Conservation (phyloP, 2,329 filamentous ascomycete genomes). For the Monilinia vaccinii-corymbosi region DNA sequence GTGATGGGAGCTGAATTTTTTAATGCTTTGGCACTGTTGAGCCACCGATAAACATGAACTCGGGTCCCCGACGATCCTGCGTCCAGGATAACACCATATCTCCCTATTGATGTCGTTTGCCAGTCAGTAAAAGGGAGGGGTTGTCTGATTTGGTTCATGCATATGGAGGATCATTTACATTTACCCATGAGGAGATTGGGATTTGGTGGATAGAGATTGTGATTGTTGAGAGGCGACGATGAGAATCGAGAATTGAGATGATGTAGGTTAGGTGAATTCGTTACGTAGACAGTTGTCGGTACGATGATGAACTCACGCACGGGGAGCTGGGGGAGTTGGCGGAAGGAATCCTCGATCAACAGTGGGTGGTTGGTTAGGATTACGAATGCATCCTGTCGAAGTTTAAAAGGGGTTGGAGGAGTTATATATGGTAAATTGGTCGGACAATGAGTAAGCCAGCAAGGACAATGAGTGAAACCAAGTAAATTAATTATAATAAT, state of each 20-base stretch:
- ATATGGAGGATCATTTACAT: constrained; percentile 6
- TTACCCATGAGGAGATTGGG: constrained; percentile 8
- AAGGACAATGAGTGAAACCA: too few relatives aligned
- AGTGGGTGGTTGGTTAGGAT: not conserved
- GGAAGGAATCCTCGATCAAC: not conserved
- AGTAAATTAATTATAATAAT: too few relatives aligned
- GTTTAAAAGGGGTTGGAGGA: not conserved
- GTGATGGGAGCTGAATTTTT: constrained; percentile 50
- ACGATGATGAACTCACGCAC: not conserved
- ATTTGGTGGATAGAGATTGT: not conserved
- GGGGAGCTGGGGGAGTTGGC: too few relatives aligned
- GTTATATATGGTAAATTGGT: not conserved
- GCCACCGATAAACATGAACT: constrained; percentile 90
- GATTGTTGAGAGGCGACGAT: too few relatives aligned
- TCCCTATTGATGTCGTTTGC: constrained; percentile 26
- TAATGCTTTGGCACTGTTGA: constrained; percentile 61
- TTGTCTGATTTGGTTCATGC: too few relatives aligned
- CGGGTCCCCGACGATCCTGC: constrained; percentile 96
- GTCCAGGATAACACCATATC: constrained; percentile 93
- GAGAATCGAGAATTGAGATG: not conserved
- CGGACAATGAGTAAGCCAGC: not conserved
- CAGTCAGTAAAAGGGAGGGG: not conserved
- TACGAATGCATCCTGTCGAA: not conserved
- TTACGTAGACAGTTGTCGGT: not conserved
- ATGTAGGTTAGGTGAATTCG: not conserved